A percentile compares a stretch with the other conserved stretches of the same genome.
Evolutionary conservation across 805 yeast genomes (phyloP).

Genomic region (Saitoella complicata): DNA sequence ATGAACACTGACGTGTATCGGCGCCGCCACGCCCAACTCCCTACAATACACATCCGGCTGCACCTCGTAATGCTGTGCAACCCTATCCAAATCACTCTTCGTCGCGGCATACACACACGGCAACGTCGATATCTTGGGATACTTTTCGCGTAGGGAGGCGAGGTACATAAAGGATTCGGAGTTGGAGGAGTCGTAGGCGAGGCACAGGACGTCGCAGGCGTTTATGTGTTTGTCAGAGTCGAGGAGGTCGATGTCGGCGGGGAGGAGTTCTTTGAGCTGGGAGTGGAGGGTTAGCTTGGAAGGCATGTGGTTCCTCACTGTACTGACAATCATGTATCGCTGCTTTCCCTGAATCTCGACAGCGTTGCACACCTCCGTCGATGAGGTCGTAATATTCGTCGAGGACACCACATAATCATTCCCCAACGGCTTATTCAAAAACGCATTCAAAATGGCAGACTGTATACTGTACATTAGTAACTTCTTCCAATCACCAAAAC

Average conservation of each 20-base stretch:
- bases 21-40: conserved; percentile 50
- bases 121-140: conserved; percentile 39
- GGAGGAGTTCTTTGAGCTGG: conserved; percentile 69
- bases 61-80: conserved; percentile 69
- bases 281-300: too few species aligned
- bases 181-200: conserved; percentile 85
- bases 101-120: conserved; percentile 83
- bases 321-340: conserved; percentile 51
- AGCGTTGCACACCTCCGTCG: conserved; percentile 74
- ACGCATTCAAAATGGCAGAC: conserved; percentile 56
- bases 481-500: not conserved
- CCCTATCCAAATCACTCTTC: conserved; percentile 90
- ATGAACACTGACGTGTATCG: conserved; percentile 74
- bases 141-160: conserved; percentile 44
- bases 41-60: conserved; percentile 83
- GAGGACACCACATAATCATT: conserved; percentile 42
- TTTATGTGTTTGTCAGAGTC: conserved; percentile 26
- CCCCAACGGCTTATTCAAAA: conserved; percentile 46
- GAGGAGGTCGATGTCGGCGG: conserved; percentile 63
- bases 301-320: too few species aligned
- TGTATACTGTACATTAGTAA: conserved; percentile 20
- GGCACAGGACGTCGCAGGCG: conserved; percentile 81
- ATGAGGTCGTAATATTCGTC: conserved; percentile 38
- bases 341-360: conserved; percentile 88
- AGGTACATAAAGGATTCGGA: conserved; percentile 84